Conservation (phyloP, 139 green algal species). For the Nannochloris sp. region DNA sequence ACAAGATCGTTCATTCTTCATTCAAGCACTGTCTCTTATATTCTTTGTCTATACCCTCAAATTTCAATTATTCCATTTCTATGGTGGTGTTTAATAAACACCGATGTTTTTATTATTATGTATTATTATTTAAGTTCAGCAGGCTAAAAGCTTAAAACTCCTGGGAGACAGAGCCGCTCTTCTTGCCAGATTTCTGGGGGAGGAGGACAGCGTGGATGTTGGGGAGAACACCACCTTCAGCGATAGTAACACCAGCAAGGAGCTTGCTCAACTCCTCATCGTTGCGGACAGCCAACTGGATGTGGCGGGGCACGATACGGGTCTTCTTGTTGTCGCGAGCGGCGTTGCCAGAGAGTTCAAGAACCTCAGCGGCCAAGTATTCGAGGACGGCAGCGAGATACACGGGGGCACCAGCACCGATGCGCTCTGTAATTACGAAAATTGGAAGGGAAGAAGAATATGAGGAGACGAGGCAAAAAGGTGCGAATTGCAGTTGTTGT, state of each 20-base stretch:
- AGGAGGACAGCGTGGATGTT: slow-evolving; percentile 89
- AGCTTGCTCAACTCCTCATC: slow-evolving; percentile 95
- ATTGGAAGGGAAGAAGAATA: background rate
- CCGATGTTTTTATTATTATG: slow-evolving; percentile 14
- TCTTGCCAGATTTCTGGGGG: slow-evolving; percentile 78
- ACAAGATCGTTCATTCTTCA: too few species aligned
- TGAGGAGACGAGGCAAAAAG: background rate
- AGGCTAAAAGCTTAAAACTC: background rate
- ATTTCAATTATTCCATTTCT: too few species aligned
- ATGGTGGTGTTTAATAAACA: slow-evolving; percentile 45
- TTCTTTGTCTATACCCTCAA: too few species aligned
- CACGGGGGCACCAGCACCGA: slow-evolving; percentile 48
- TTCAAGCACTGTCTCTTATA: too few species aligned
- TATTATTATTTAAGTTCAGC: background rate
- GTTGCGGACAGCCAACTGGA: slow-evolving; percentile 88
- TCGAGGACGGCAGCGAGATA: slow-evolving; percentile 75
- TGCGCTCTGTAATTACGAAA: slow-evolving; percentile 13
- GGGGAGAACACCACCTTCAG: slow-evolving; percentile 71
- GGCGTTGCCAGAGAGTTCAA: slow-evolving; percentile 45
- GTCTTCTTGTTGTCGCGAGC: slow-evolving; percentile 93
- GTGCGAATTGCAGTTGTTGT: background rate
- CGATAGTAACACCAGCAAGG: slow-evolving; percentile 72
- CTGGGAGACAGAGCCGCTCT: slow-evolving; percentile 30
- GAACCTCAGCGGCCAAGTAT: slow-evolving; percentile 74
- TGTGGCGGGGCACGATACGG: slow-evolving; percentile 78